These are phyloP conservation scores for Debaryomyces coudertii DNA, from an alignment of 1,139 yeast species.

Conservation along the genomic window DNA sequence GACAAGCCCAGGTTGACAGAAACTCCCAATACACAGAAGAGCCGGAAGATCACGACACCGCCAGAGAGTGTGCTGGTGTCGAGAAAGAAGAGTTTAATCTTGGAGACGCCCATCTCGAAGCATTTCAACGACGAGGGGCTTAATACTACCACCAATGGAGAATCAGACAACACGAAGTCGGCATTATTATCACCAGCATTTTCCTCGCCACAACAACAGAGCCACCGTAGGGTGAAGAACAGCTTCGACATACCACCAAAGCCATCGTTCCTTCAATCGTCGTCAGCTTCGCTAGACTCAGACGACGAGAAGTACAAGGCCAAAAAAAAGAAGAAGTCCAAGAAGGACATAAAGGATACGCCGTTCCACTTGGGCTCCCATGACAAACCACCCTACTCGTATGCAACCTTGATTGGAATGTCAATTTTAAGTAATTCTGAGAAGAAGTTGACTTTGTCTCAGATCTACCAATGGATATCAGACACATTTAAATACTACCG, in stretches of 20 bases:
- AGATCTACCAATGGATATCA: conserved; percentile 92
- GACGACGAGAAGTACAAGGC: conserved; percentile 23
- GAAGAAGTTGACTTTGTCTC: conserved; percentile 81
- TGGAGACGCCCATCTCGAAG: conserved; percentile 25
- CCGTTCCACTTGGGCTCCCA: conserved; percentile 46
- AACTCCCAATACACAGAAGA: conserved; percentile 22
- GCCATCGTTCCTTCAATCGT: conserved; percentile 20
- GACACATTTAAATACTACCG: conserved; percentile 83
- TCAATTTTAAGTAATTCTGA: conserved; percentile 85
- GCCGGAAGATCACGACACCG: conserved; percentile 38
- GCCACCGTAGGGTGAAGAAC: conserved; percentile 5
- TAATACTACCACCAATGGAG: conserved; percentile 6
- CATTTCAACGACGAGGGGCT: conserved; percentile 5
- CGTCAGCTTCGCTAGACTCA: conserved; percentile 13
- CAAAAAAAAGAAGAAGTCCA: conserved; percentile 29
- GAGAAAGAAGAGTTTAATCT: conserved; percentile 14
- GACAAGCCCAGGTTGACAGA: conserved; percentile 16
- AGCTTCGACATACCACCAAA: conserved; percentile 17
- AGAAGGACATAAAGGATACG: conserved; percentile 31
- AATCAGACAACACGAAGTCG: conserved; percentile 12
- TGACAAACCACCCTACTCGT: conserved; percentile 88
- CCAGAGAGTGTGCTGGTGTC: conserved; percentile 29
- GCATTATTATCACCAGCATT: conserved; percentile 51
- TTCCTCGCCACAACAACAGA: conserved; percentile 45
- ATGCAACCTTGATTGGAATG: conserved; percentile 93